Conservation (phyloP, 495 filamentous ascomycete species). For the Hypoxylon perforatum region DNA sequence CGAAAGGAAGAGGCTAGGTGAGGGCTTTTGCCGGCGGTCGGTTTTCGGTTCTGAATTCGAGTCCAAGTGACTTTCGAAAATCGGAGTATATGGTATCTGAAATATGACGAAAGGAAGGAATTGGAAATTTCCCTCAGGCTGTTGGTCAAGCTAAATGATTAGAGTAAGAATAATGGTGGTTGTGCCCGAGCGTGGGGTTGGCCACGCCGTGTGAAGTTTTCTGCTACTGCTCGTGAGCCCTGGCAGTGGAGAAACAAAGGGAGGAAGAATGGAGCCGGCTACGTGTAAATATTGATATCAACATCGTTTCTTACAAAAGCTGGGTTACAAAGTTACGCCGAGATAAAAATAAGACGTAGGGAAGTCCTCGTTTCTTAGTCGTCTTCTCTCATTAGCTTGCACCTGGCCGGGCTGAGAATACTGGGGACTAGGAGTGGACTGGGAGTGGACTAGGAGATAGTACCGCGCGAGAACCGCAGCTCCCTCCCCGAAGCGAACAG, state of each 20-base stretch:
- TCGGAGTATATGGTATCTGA: not conserved
- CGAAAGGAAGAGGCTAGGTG: not conserved
- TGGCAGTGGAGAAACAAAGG: constrained; percentile 28
- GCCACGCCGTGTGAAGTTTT: constrained; percentile 19
- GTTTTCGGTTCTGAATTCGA: constrained; percentile 16
- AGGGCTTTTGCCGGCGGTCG: constrained; percentile 18
- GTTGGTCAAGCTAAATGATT: constrained; percentile 17
- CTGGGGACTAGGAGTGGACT: too few relatives aligned
- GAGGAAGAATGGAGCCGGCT: constrained; percentile 35
- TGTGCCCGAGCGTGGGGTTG: constrained; percentile 27
- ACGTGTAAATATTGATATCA: constrained; percentile 35
- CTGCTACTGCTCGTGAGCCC: constrained; percentile 6
- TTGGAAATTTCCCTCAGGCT: constrained; percentile 28
- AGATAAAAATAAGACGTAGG: constrained; percentile 28
- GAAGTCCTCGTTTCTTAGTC: constrained; percentile 20
- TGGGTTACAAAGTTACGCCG: constrained; percentile 29
- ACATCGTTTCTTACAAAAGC: constrained; percentile 23
- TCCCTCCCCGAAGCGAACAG: constrained; percentile 29
- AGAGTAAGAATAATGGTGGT: not conserved
- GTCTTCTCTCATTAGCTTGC: constrained; percentile 19
- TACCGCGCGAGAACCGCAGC: too few relatives aligned
- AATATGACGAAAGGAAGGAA: not conserved
- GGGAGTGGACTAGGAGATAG: too few relatives aligned
- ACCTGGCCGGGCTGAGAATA: constrained; percentile 11
- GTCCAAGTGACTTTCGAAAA: constrained; percentile 9